Evolutionary conservation across 306 rosid genomes (phyloP), one percentile per base, ranked within the genome.

Genomic region (Ammopiptanthus mongolicus): DNA sequence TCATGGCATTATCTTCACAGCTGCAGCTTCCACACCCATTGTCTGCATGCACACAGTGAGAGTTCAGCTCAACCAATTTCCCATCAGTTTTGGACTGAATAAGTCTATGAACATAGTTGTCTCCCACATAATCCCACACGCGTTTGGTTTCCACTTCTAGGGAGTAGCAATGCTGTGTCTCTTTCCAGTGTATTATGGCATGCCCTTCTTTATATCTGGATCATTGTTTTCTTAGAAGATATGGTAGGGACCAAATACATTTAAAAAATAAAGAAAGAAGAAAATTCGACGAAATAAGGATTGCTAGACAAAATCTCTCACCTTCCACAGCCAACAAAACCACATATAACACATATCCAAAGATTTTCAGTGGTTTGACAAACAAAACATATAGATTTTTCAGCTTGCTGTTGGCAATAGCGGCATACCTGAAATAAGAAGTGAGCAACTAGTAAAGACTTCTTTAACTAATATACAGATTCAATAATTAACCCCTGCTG

Each of bases 301-400:
- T 58, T 23, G 11, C 37, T 2, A n/a, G 2, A 50, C 58, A 65
- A 44, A 51, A 75, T n/a, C 18, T 66, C 88, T 82, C 83, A 91
- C 98, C 90, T 95, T 81, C 97, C 97, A 78, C 98, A 95, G 50
- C 98, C 97, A 83, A 95, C 98, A 88, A 84, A 86, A 65, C 98
- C 98, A 78, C 98, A 95, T 76, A 91, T 91, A 53, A 95, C 90
- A 79, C 98, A 95, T 80, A 95, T 95, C 96, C 98, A 91, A 17
- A 91, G 96, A 78, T 91, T 95, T 87, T 91, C 98, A 18, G 97
- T 90, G 62, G 97, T 95, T 82, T 90, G 96, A 74, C 98, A 95
- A 84, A 88, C 83, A 72, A 81, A 83, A 81, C 98, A 91, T 42
- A 85, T 84, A 14, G 98, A 95, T 73, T 95, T 90, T 81, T 95